phyloP scores from a whole-genome alignment of 371 early-diverging fungal species.

The Parasitella parasitica region DNA sequence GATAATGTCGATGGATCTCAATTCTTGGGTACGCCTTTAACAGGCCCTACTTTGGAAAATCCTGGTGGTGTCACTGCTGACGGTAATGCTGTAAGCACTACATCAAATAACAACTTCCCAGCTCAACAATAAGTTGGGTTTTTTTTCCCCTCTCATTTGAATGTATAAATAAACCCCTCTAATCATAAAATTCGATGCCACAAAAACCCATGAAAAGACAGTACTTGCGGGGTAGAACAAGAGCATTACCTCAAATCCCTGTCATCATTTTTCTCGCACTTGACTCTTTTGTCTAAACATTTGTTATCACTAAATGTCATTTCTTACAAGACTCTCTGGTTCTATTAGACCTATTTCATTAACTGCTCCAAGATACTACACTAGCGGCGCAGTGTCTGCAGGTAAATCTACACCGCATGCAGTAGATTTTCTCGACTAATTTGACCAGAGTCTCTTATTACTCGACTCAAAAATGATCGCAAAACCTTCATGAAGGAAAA shows the following conservation, averaged over 20 bases:
- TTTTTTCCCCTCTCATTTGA: too few relatives aligned
- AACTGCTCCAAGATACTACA: constrained; percentile 11
- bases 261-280: neutral
- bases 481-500: constrained; percentile 74
- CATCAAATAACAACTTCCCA: neutral
- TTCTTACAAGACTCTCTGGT: constrained; percentile 5
- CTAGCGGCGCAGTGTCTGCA: constrained; percentile 7
- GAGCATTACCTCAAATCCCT: constrained; percentile 3
- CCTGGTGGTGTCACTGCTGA: constrained; percentile 17
- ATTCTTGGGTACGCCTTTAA: constrained; percentile 46
- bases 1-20: constrained; percentile 32
- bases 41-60: constrained; percentile 34
- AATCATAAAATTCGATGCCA: too few relatives aligned
- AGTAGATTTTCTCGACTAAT: neutral
- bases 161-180: neutral
- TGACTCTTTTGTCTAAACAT: neutral
- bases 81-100: neutral
- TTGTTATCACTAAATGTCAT: constrained; percentile 18
- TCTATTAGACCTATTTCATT: constrained; percentile 1
- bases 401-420: neutral
- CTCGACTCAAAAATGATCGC: constrained; percentile 63
- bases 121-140: constrained; percentile 8
- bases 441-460: constrained; percentile 30
- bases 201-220: neutral
- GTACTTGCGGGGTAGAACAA: neutral